phyloP scores from a whole-genome alignment of 352 stramenopile genomes.

The Pythium pectinolyticum region DNA sequence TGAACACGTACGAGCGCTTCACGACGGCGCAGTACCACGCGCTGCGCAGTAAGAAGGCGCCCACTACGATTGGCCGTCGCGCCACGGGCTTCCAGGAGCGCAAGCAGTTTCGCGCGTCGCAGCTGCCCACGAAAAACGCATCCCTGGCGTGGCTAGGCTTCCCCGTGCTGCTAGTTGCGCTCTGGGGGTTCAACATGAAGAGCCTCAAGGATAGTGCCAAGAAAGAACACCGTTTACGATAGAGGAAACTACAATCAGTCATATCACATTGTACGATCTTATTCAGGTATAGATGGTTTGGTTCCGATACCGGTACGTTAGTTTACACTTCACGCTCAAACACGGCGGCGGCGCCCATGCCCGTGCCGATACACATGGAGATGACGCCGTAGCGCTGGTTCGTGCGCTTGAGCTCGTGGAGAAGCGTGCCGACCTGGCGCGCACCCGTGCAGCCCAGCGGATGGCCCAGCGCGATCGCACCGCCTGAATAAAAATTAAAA shows the following conservation, averaged over 20 bases:
- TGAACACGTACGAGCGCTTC: conserved; percentile 78
- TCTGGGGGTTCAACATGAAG: conserved; percentile 68
- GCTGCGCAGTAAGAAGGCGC: conserved; percentile 52
- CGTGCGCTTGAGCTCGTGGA: conserved; percentile 90
- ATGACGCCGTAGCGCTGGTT: conserved; percentile 88
- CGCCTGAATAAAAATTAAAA: conserved; percentile 28
- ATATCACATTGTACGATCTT: no score
- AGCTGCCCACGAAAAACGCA: conserved; percentile 58
- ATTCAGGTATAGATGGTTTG: no score
- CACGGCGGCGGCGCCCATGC: conserved; percentile 92
- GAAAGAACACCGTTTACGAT: conserved; percentile 26
- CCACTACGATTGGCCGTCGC: conserved; percentile 55
- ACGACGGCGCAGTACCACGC: conserved; percentile 74
- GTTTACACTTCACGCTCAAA: conserved; percentile 76
- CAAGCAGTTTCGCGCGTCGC: conserved; percentile 62
- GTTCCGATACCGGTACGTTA: no score
- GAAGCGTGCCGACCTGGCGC: conserved; percentile 89
- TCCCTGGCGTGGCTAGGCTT: conserved; percentile 68
- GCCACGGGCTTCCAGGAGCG: conserved; percentile 62
- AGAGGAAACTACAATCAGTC: no score
- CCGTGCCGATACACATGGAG: conserved; percentile 95
- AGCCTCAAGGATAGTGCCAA: conserved; percentile 53
- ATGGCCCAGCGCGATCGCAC: conserved; percentile 89
- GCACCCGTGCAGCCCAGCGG: conserved; percentile 89
- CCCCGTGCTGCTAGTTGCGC: conserved; percentile 44